phyloP scores from a whole-genome alignment of 2,329 filamentous ascomycete genomes.

The Aspergillus sp. region DNA sequence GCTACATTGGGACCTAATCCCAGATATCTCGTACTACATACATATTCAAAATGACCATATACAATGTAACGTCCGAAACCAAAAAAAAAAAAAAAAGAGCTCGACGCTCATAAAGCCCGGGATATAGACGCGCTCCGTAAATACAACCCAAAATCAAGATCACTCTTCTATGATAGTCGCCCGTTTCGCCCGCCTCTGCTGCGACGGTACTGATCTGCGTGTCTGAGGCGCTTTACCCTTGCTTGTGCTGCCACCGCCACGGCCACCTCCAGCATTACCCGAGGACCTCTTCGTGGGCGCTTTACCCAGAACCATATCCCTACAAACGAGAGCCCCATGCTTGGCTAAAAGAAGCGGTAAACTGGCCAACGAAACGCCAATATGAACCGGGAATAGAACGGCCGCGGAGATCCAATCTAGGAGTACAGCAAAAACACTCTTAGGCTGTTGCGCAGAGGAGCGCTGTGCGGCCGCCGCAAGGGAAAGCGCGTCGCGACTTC shows the following conservation, averaged over 20 bases:
- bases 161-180: slow-evolving; percentile 3
- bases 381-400: slow-evolving; percentile 38
- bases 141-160: not conserved
- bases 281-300: not conserved
- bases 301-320: not conserved
- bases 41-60: not conserved
- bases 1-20: not conserved
- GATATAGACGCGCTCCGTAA: not conserved
- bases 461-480: slow-evolving; percentile 70
- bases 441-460: slow-evolving; percentile 17
- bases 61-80: not conserved
- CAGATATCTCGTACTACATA: not conserved
- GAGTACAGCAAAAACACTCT: slow-evolving; percentile 29
- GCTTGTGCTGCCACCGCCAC: not conserved
- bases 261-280: not conserved
- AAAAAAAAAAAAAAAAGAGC: not conserved
- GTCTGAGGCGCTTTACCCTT: slow-evolving; percentile 26
- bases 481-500: slow-evolving; percentile 73
- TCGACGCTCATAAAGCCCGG: not conserved
- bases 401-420: slow-evolving; percentile 36
- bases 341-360: slow-evolving; percentile 31
- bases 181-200: slow-evolving; percentile 11
- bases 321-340: slow-evolving; percentile 18
- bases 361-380: slow-evolving; percentile 27
- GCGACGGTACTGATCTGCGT: not conserved